Evolutionary conservation across 108 stramenopile species (phyloP).

Genomic region (Pelagomonas calceolata): DNA sequence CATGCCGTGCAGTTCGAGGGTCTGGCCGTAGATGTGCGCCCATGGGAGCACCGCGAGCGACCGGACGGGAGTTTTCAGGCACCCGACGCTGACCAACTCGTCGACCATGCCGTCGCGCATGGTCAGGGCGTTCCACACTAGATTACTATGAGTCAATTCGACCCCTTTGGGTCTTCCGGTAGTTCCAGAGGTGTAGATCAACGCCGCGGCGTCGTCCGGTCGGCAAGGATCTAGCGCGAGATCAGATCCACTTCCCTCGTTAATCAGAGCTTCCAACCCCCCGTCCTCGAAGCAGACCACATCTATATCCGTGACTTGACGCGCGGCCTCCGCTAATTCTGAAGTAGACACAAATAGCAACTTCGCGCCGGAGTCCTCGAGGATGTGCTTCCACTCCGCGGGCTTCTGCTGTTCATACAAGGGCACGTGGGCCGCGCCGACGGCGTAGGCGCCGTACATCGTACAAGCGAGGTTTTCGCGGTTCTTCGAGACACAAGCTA

Average conservation of each 20-base stretch:
- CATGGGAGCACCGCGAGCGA: conserved; percentile 83
- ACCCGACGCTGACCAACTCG: conserved; percentile 21
- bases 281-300: conserved; percentile 29
- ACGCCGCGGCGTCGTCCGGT: too few relatives aligned
- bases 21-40: conserved; percentile 90
- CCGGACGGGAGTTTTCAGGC: conserved; percentile 3
- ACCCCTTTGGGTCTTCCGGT: conserved; percentile 18
- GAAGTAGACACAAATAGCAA: conserved; percentile 64
- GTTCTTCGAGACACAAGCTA: conserved; percentile 82
- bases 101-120: conserved; percentile 48
- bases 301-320: too few relatives aligned
- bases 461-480: conserved; percentile 81
- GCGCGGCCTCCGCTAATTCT: conserved; percentile 44
- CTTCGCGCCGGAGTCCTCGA: conserved; percentile 68
- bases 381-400: conserved; percentile 81
- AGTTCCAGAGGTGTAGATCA: conserved; percentile 21
- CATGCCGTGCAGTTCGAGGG: conserved; percentile 64
- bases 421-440: conserved; percentile 80
- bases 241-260: not conserved
- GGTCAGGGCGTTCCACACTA: conserved; percentile 1
- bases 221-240: too few relatives aligned
- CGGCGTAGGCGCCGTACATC: conserved; percentile 68
- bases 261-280: not conserved
- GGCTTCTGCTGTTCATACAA: conserved; percentile 96
- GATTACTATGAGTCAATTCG: conserved; percentile 6